Conservation (phyloP, 176 grass and related monocot genomes). For the Saccharum officinarum region DNA sequence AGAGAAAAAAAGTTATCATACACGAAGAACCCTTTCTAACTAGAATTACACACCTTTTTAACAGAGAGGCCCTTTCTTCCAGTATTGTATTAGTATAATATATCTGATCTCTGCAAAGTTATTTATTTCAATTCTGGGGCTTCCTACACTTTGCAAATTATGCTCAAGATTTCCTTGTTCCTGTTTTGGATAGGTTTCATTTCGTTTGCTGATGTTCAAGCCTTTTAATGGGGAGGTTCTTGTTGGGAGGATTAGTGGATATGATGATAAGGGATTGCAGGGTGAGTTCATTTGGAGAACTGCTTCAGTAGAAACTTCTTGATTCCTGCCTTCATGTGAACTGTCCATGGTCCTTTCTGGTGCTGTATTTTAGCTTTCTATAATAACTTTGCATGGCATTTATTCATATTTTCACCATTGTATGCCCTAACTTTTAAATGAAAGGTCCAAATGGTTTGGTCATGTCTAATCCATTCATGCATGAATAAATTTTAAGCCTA, state of each 20-base stretch:
- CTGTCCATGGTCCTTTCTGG: background rate
- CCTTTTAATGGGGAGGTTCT: conserved; percentile 85
- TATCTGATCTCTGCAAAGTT: background rate
- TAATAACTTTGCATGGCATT: background rate
- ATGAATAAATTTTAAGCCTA: background rate
- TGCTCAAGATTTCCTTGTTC: conserved; percentile 10
- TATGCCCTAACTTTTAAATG: background rate
- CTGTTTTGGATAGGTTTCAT: conserved; percentile 57
- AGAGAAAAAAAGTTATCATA: background rate
- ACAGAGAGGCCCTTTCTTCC: background rate
- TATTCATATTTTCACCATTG: conserved; percentile 14
- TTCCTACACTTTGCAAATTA: background rate
- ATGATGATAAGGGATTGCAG: conserved; percentile 77
- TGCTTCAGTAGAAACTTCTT: background rate
- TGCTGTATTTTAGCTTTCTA: background rate
- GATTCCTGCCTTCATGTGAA: background rate
- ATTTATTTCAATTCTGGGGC: conserved; percentile 1
- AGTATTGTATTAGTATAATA: background rate
- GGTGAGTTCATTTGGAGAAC: conserved; percentile 44
- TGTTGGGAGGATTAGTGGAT: conserved; percentile 76
- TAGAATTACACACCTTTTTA: background rate
- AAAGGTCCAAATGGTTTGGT: background rate
- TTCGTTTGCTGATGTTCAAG: conserved; percentile 81
- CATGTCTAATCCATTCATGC: background rate
- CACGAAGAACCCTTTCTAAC: background rate